A percentile compares a stretch with the other conserved stretches of the same genome.
Evolutionary conservation across 1,284 basidiomycete genomes (phyloP).

Genomic region (Tremellales sp.): DNA sequence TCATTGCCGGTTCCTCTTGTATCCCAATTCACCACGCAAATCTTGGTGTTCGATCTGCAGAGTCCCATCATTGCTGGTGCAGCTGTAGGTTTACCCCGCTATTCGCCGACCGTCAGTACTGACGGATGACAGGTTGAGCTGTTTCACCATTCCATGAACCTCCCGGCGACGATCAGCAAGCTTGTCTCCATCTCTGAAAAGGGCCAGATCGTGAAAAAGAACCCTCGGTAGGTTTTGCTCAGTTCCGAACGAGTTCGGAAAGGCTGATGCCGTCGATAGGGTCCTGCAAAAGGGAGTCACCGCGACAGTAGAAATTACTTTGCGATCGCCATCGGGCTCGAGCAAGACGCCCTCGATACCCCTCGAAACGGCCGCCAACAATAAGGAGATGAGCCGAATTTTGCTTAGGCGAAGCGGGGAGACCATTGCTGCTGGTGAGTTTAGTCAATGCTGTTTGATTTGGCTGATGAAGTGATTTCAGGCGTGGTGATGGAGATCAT

Average conservation of each 20-base stretch:
- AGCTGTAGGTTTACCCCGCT: slow-evolving; percentile 55
- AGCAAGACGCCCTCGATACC: slow-evolving; percentile 63
- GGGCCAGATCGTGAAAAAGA: slow-evolving; percentile 69
- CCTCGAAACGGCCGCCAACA: slow-evolving; percentile 78
- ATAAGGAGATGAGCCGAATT: slow-evolving; percentile 95
- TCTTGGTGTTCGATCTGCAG: slow-evolving; percentile 90
- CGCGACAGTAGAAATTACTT: slow-evolving; percentile 76
- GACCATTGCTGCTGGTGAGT: slow-evolving; percentile 84
- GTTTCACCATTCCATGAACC: slow-evolving; percentile 89
- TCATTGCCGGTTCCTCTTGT: slow-evolving; percentile 67
- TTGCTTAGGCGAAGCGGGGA: slow-evolving; percentile 84
- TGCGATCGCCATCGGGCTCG: slow-evolving; percentile 56
- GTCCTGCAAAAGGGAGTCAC: slow-evolving; percentile 78
- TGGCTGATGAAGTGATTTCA: neutral
- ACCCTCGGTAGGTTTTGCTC: slow-evolving; percentile 64
- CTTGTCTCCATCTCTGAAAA: slow-evolving; percentile 75
- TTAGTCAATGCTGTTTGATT: neutral
- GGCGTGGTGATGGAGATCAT: slow-evolving; percentile 25
- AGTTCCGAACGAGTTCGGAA: neutral
- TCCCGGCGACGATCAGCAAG: slow-evolving; percentile 80
- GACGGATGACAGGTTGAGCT: slow-evolving; percentile 65
- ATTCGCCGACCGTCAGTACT: neutral
- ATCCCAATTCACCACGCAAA: slow-evolving; percentile 72
- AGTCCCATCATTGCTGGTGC: slow-evolving; percentile 85
- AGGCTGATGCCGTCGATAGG: slow-evolving; percentile 48